These are phyloP conservation scores for Fraxinus floribunda DNA, from an alignment of 305 asterid species.

Conservation along the genomic window DNA sequence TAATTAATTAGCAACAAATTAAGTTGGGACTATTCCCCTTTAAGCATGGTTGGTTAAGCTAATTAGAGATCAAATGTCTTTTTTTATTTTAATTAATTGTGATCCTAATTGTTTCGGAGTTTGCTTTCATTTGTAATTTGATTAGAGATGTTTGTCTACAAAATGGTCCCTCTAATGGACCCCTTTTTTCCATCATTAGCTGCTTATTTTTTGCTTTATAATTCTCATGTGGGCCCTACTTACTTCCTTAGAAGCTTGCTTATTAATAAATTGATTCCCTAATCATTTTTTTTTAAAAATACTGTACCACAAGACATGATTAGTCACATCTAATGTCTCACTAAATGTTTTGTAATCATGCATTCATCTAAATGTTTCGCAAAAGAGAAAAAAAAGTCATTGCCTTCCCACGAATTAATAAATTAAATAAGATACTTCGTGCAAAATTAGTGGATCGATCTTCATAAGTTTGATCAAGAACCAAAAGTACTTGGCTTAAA, in stretches of 20 bases:
- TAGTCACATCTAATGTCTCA: not conserved
- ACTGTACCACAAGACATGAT: not conserved
- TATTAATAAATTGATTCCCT: not conserved
- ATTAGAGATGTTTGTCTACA: not conserved
- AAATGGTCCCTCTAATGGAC: not conserved
- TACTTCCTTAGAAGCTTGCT: not conserved
- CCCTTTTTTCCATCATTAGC: not conserved
- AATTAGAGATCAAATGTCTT: slow-evolving; percentile 30
- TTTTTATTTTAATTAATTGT: slow-evolving; percentile 7
- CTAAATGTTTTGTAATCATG: not conserved
- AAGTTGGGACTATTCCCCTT: slow-evolving; percentile 16
- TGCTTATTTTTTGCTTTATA: not conserved
- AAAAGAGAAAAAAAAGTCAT: not conserved
- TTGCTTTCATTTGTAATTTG: slow-evolving; percentile 15
- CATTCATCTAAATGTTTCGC: not conserved
- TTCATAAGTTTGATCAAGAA: not conserved
- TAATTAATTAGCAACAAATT: slow-evolving; percentile 29
- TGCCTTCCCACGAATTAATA: not conserved
- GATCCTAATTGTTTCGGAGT: slow-evolving; percentile 11
- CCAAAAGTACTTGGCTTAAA: not conserved
- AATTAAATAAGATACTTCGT: not conserved
- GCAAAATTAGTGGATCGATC: not conserved
- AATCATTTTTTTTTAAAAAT: not conserved
- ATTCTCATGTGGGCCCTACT: not conserved
- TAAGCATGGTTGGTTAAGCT: slow-evolving; percentile 27